phyloP scores from a whole-genome alignment of 371 early-diverging fungal genomes.

The Mucor racemosus region DNA sequence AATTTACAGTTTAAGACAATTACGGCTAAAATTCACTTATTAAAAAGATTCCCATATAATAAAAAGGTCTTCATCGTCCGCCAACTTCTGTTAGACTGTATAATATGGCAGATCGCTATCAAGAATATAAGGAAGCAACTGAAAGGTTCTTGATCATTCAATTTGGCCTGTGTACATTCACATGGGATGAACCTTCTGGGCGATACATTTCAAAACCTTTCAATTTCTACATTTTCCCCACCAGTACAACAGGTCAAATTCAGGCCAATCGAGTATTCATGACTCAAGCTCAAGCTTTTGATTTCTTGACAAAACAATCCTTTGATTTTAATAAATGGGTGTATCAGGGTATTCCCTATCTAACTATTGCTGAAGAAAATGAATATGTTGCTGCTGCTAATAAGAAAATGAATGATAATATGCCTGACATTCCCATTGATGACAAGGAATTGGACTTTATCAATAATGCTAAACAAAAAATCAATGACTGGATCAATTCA shows the following conservation, averaged over 20 bases:
- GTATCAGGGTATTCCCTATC: constrained; percentile 77
- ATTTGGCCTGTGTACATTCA: constrained; percentile 83
- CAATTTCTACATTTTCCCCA: constrained; percentile 90
- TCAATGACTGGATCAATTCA: constrained; percentile 52
- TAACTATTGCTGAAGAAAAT: constrained; percentile 71
- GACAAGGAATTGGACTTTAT: constrained; percentile 63
- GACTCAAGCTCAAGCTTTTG: constrained; percentile 74
- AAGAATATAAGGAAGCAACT: constrained; percentile 64
- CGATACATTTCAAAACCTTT: constrained; percentile 81
- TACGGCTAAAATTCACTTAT: background rate
- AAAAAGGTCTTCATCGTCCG: constrained; percentile 48
- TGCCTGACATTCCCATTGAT: constrained; percentile 67
- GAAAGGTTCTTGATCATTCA: constrained; percentile 71
- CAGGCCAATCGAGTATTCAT: constrained; percentile 69
- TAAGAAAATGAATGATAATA: constrained; percentile 51
- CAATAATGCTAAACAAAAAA: constrained; percentile 41
- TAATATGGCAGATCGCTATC: constrained; percentile 65
- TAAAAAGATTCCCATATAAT: background rate
- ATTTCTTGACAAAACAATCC: constrained; percentile 74
- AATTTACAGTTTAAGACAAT: background rate
- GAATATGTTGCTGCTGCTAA: constrained; percentile 48
- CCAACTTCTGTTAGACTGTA: constrained; percentile 47
- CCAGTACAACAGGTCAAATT: constrained; percentile 58
- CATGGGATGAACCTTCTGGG: constrained; percentile 60
- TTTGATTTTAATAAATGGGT: constrained; percentile 90